These are phyloP conservation scores for Vinca minor DNA, from an alignment of 257 asterid species.

Conservation along the genomic window DNA sequence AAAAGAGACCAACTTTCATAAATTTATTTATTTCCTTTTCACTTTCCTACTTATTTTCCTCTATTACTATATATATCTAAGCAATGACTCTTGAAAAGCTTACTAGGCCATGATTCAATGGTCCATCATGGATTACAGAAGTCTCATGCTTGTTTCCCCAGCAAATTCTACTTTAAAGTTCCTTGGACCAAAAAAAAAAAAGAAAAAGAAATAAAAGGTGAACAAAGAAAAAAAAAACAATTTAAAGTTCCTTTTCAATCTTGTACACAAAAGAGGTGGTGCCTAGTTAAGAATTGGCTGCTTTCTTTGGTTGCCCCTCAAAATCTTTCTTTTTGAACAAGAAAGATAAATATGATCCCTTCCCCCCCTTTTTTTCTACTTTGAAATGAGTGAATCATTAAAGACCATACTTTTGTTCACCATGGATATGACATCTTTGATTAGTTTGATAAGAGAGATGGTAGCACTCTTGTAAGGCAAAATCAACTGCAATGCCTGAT, in stretches of 20 bases:
- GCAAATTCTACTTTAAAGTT: no score
- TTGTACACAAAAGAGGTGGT: background rate
- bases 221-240: no score
- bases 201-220: no score
- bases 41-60: background rate
- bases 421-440: background rate
- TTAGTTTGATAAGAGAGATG: background rate
- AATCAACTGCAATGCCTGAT: background rate
- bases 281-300: background rate
- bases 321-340: background rate
- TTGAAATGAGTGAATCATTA: background rate
- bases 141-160: background rate
- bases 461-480: background rate
- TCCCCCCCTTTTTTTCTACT: background rate
- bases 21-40: background rate
- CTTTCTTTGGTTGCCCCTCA: conserved; percentile 1
- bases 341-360: no score
- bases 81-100: background rate
- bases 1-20: background rate
- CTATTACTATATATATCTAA: background rate
- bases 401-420: background rate
- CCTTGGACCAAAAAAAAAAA: no score
- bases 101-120: background rate
- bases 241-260: background rate
- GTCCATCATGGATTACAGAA: background rate